A percentile compares a stretch with the other conserved stretches of the same genome.
phyloP scores from a whole-genome alignment of 352 stramenopile genomes.

The Globisporangium nagaii region DNA sequence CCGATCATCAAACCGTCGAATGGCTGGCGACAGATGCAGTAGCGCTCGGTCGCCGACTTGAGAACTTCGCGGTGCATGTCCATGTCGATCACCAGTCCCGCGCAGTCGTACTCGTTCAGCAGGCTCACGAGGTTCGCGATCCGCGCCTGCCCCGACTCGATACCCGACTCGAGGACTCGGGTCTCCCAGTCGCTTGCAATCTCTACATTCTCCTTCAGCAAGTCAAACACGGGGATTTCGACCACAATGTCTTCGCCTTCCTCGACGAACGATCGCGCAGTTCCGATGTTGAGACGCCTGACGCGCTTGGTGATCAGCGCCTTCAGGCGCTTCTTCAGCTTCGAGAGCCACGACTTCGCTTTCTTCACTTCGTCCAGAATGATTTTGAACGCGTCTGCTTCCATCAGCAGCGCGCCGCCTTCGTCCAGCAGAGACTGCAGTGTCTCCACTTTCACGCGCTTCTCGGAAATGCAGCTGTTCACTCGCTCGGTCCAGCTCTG shows the following conservation, averaged over 20 bases:
- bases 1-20: constrained; percentile 89
- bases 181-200: constrained; percentile 77
- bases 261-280: constrained; percentile 65
- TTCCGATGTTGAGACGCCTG: constrained; percentile 51
- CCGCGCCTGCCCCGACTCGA: constrained; percentile 73
- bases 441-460: constrained; percentile 47
- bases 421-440: constrained; percentile 54
- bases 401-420: constrained; percentile 51
- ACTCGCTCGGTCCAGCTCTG: constrained; percentile 59
- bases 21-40: constrained; percentile 88
- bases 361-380: constrained; percentile 81
- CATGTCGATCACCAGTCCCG: constrained; percentile 73
- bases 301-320: constrained; percentile 63
- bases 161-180: constrained; percentile 62
- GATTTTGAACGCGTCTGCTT: constrained; percentile 71
- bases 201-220: constrained; percentile 77
- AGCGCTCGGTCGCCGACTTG: constrained; percentile 89
- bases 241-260: constrained; percentile 79
- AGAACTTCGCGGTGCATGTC: constrained; percentile 88
- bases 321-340: constrained; percentile 81
- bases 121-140: constrained; percentile 64
- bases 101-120: constrained; percentile 78
- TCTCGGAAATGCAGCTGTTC: constrained; percentile 49
- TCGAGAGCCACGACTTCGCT: constrained; percentile 73
- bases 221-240: constrained; percentile 65